Evolutionary conservation across 208 protist genomes (phyloP).

Genomic region (Wallacemonas sp.): DNA sequence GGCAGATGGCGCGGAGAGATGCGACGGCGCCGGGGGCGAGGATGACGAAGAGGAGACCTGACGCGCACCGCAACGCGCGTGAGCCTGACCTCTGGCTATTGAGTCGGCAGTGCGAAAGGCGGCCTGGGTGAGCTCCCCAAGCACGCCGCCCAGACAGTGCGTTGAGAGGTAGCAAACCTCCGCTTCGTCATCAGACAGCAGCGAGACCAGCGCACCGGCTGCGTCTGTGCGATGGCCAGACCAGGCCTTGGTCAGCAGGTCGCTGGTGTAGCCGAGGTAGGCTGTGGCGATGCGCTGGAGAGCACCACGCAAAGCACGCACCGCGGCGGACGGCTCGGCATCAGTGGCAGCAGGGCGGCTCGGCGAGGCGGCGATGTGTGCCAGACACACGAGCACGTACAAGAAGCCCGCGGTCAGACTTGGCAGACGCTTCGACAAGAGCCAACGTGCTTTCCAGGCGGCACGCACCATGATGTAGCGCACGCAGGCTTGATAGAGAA

Average conservation of each 20-base stretch:
- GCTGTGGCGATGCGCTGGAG: constrained; percentile 13
- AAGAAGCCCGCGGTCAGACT: constrained; percentile 40
- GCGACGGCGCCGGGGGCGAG: too few relatives aligned
- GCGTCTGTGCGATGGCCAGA: neutral
- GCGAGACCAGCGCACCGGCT: constrained; percentile 7
- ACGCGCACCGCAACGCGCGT: too few relatives aligned
- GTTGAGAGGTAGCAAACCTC: constrained; percentile 48
- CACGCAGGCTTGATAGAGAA: constrained; percentile 41
- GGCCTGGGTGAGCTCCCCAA: constrained; percentile 7
- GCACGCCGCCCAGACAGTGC: constrained; percentile 5
- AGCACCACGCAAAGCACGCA: neutral
- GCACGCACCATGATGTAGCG: constrained; percentile 39
- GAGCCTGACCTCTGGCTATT: neutral
- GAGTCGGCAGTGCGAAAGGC: neutral
- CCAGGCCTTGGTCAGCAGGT: constrained; percentile 36
- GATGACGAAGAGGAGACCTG: too few relatives aligned
- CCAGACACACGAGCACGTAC: constrained; percentile 30
- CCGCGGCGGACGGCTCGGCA: too few relatives aligned
- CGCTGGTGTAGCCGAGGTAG: constrained; percentile 18
- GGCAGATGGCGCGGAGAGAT: neutral
- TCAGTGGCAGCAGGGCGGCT: too few relatives aligned
- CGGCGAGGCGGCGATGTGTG: constrained; percentile 7
- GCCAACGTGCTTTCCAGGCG: constrained; percentile 68
- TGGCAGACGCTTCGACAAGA: constrained; percentile 52
- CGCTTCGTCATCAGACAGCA: constrained; percentile 39